phyloP scores from a whole-genome alignment of 176 grass and related monocot species.

The Musa beccarii region DNA sequence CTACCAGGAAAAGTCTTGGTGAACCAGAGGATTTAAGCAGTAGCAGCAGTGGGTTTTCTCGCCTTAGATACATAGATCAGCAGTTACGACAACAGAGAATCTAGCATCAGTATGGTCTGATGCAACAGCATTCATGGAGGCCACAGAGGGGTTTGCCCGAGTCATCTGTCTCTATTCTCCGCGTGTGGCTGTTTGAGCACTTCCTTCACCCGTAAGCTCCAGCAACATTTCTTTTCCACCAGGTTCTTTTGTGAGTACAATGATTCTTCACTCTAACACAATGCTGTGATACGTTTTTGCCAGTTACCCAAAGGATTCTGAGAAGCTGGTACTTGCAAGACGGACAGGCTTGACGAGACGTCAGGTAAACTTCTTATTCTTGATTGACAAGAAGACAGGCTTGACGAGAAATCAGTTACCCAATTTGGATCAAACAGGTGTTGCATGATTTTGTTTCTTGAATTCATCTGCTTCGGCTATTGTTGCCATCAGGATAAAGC shows the following conservation, averaged over 20 bases:
- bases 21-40: slow-evolving; percentile 44
- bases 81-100: slow-evolving; percentile 73
- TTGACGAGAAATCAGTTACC: slow-evolving; percentile 85
- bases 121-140: slow-evolving; percentile 92
- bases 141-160: slow-evolving; percentile 96
- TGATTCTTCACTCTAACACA: slow-evolving; percentile 15
- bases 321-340: slow-evolving; percentile 87
- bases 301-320: slow-evolving; percentile 97
- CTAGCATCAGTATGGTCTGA: slow-evolving; percentile 89
- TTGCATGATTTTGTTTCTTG: slow-evolving; percentile 96
- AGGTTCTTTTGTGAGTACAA: not conserved
- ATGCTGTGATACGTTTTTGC: slow-evolving; percentile 1
- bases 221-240: slow-evolving; percentile 10
- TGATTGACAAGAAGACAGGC: slow-evolving; percentile 28
- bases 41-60: slow-evolving; percentile 64
- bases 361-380: slow-evolving; percentile 38
- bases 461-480: not conserved
- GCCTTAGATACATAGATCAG: slow-evolving; percentile 91
- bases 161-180: slow-evolving; percentile 85
- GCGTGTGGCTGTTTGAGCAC: slow-evolving; percentile 96
- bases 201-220: slow-evolving; percentile 90
- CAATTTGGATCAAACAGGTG: slow-evolving; percentile 38
- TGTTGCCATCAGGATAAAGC: not conserved
- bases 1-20: slow-evolving; percentile 71
- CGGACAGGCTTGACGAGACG: slow-evolving; percentile 91